A percentile compares a stretch with the other conserved stretches of the same genome.
These are phyloP conservation scores for Penicillium cinerascens DNA, from an alignment of 495 filamentous ascomycete species.

Conservation along the genomic window DNA sequence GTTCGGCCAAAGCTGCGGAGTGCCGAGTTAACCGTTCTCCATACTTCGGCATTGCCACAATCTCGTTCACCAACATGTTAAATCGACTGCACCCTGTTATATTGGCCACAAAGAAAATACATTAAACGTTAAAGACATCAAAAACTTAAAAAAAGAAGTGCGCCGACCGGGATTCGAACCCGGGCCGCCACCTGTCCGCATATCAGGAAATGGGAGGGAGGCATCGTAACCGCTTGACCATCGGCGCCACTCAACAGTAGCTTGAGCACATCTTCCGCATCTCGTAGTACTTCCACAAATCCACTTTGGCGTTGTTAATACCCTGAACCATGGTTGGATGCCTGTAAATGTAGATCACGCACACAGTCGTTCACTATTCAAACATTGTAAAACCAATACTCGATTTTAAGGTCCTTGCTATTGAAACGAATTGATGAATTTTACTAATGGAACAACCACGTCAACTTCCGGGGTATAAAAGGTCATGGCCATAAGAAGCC, in stretches of 20 bases:
- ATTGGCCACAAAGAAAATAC: neutral
- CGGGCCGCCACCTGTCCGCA: conserved; percentile 18
- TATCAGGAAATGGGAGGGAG: conserved; percentile 15
- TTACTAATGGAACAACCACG: no score
- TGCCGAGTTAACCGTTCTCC: conserved; percentile 18
- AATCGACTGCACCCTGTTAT: neutral
- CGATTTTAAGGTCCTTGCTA: no score
- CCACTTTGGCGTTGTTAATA: neutral
- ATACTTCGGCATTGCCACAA: neutral
- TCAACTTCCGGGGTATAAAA: neutral
- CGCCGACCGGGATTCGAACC: conserved; percentile 30
- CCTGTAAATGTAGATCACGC: no score
- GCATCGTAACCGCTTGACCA: conserved; percentile 27
- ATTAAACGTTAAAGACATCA: neutral
- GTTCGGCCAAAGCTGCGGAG: neutral
- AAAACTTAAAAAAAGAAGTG: conserved; percentile 7
- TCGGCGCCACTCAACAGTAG: conserved; percentile 4
- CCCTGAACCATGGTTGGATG: neutral
- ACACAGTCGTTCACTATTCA: neutral
- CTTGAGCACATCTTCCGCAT: neutral
- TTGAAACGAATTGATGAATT: no score
- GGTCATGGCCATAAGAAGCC: neutral
- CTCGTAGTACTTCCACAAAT: neutral
- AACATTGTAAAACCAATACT: neutral
- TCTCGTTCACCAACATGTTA: neutral